Base-by-base conservation (phyloP, 768 basidiomycete species). In the Coprinopsis cinerea region DNA sequence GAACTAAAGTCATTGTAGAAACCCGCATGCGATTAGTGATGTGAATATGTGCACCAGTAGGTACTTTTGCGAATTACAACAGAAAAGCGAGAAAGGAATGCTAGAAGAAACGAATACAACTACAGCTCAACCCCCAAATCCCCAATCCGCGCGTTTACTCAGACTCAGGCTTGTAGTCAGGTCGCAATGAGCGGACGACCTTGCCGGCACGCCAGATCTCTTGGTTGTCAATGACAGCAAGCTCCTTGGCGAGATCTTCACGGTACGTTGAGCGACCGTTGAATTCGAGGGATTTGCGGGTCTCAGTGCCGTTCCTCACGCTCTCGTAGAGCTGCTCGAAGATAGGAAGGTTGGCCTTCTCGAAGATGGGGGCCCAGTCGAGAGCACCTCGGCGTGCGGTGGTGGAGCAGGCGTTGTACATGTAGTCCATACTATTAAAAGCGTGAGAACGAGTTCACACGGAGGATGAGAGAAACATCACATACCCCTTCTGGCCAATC, bases 141-240 rank as follows among this genome's bases (percentile, higher is more conserved):
- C n/a, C n/a, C n/a, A n/a, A n/a, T 32, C 30, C 15, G 15, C 30
- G 15, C 11, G 24, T 62, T 59, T 67, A 70, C 61, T 70, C 67
- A 15, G 67, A 81, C 56, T 82, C 81, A 35, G 83, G 68, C 74
- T 87, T 90, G 73, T 83, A 81, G 63, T 92, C 89, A 36, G 89
- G 89, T 55, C 90, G 87, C 64, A 95, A 72, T 14, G 85, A 85
- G 53, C 94, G 86, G 47, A 98, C 94, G 53, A 81, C 81, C 78
- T 95, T 93, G 72, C 93, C 85, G 55, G 95, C 94, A 53, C 92
- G 76, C 95, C 95, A 98, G 68, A 98, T 97, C 77, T 97, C 95
- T 72, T 97, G 95, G 70, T 92, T 83, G 72, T 98, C 85, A 62
- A 99, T 98, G 68, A 89, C 92, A 63, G 81, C 85, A 52, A 95